Base-by-base conservation (phyloP, 768 basidiomycete species). In the Mycena metata region DNA sequence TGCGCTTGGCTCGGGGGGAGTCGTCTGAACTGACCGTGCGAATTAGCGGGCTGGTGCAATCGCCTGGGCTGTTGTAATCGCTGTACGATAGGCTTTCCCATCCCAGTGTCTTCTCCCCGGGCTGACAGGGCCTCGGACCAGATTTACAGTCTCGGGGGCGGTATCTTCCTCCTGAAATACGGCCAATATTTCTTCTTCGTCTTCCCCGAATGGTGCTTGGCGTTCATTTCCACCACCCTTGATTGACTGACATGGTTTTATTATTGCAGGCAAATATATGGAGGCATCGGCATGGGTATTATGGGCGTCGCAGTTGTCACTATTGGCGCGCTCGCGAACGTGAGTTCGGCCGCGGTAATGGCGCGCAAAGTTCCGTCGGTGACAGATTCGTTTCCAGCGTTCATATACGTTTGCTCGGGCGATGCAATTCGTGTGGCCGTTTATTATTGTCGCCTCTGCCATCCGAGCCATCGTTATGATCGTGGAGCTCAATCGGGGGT, bases 381-480 rank as follows among this genome's bases (percentile, higher is more conserved):
- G 68, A 72, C 60, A 30, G 15, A 21, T 24, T 52, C 75, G 69
- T 70, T 71, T 72, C 64, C 77, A 92, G 91, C 84, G 87, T 81
- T 92, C 91, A 64, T 90, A 89, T 79, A 85, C 87, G 72, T 92
- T 89, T 87, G 85, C 85, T 60, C 84, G 89, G 70, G 89, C 85
- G 4, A 83, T 83, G 78, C 87, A 87, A 73, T 89, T 90, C 81
- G 70, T 90, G 41, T 93, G 91, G 91, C 90, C 90, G 3, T 89
- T 92, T 77, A 65, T 91, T 64, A 89, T 93, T 74, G 82, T 91
- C 77, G 85, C 90, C 66, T 84, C 81, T 74, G 87, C 86, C 30
- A 76, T 92, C 64, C 87, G 91, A 65, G 89, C 88, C 46, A 89
- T 90, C 75, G 75, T 91, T 67, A 92, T 92, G 88, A 90, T 92